Evolutionary conservation across 352 stramenopile species (phyloP), one percentile per base, ranked within the genome.

Genomic region (Hyaloperonospora arabidopsidis): DNA sequence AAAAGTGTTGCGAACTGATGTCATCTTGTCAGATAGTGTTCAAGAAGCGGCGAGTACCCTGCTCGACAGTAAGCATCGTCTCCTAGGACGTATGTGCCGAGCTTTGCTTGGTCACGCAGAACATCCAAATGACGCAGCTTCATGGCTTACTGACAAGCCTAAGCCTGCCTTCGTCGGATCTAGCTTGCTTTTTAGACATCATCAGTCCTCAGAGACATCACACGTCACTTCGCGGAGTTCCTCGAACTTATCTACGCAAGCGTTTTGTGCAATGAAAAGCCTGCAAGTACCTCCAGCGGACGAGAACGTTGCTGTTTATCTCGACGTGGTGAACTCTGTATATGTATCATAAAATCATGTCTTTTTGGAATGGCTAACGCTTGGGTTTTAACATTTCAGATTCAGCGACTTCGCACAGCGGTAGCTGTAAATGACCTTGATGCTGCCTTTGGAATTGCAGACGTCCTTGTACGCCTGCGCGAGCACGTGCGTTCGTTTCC

Each of bases 311-410:
- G 36, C 61, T n/a, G 49, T 49, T 6, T 52, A 59, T 21, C 49
- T 76, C 25, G 74, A 79, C 57, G 63, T 65, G 49, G 70, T 76
- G 54, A 45, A 64, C 12, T 56, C 17, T 44, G 13, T 19, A n/a
- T 19, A n/a, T 52, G 2, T 2, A 43, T 14, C 12, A 19, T 32
- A 8, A 0, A 12, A 13, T 38, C 18, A 21, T 17, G 10, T 1
- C 32, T 58, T 54, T 53, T 50, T 35, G 4, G 25, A 1, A 14
- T 40, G 23, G 17, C 50, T 61, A 40, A 59, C 36, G 6, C 41
- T 45, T 8, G 15, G 62, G 11, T 58, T 13, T 28, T 43, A 57
- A 11, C 45, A 11, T 11, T 52, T 2, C 38, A 81, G 67, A 67
- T 74, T 12, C 59, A 70, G 17, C 67, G 61, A 11, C 43, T 82